Base-by-base conservation (phyloP, 225 moss, liverwort and hornwort species). In the Antitrichia curtipendula region DNA sequence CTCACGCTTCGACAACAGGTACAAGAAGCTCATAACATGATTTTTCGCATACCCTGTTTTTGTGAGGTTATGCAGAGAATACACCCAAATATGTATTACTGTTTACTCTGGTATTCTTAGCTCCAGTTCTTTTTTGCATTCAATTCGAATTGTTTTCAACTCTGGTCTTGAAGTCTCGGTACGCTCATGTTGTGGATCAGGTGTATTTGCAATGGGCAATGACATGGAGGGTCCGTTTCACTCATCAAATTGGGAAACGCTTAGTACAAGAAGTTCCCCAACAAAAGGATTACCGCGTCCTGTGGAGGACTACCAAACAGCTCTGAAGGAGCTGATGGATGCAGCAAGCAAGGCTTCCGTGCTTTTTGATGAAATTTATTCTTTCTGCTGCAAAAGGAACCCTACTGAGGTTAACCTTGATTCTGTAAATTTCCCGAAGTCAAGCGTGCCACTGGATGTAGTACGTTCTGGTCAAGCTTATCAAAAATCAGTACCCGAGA, bases 281-380 rank as follows among this genome's bases (percentile, higher is more conserved):
- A 82, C 84, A 15, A 58, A 63, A 85, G 87, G 86, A 74, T 88
- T 92, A 63, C 89, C 90, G 27, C 92, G 92, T 80, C 91, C 95
- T 57, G 84, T 91, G 78, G 95, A 96, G 83, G 92, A 93, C 6
- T 96, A 96, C 85, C 91, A 92, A 76, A 89, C 47, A 71, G 93
- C 91, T 62, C 86, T 96, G 80, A 93, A 93, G 86, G 95, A 96
- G 71, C 85, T 96, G 59, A 76, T 84, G 86, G 92, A 93, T 84
- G 93, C 95, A 82, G 93, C 93, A 76, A 92, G 87, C 82, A 95
- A 90, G 83, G 94, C 93, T 58, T 91, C 93, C 50, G 60, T 87
- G 52, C 90, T 96, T 40, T 94, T 92, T 88, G 89, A 90, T 58
- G 92, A 96, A 84, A 87, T 96, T 62, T 91, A 89, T 76, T 89